Evolutionary conservation across 2,329 filamentous ascomycete genomes (phyloP).

Genomic region (Fusarium nygamai): DNA sequence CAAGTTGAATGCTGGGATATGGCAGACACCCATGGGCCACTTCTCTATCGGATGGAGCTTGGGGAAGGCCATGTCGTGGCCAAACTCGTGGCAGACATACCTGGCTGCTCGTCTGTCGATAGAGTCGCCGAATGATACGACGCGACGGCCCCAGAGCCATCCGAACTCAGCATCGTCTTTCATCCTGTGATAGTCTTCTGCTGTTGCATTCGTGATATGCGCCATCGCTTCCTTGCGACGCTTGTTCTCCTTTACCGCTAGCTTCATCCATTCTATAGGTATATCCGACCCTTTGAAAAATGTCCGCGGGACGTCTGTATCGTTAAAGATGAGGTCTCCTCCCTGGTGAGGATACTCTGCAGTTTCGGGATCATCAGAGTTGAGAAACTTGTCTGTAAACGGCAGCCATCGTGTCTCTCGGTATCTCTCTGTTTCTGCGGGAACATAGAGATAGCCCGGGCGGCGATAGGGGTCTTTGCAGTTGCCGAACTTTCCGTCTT

Average conservation of each 20-base stretch:
- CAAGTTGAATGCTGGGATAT: background rate
- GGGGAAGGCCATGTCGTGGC: background rate
- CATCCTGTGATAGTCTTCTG: background rate
- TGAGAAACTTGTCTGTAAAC: background rate
- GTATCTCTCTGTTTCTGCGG: background rate
- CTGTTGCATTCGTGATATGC: background rate
- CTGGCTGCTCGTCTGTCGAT: background rate
- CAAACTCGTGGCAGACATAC: slow-evolving; percentile 1
- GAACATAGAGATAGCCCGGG: background rate
- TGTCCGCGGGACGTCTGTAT: background rate
- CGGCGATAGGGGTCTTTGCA: slow-evolving; percentile 1
- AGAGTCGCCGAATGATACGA: slow-evolving; percentile 5
- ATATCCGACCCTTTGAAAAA: background rate
- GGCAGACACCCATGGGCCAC: background rate
- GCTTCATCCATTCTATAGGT: slow-evolving; percentile 2
- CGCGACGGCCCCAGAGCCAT: background rate
- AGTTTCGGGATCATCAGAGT: background rate
- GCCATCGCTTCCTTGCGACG: background rate
- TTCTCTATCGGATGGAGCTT: background rate
- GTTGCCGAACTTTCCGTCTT: background rate
- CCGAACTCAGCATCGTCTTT: background rate
- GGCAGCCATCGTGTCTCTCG: slow-evolving; percentile 2
- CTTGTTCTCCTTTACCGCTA: background rate
- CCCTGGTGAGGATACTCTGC: background rate
- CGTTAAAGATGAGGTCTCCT: slow-evolving; percentile 1